These are phyloP conservation scores for Sophora flavescens DNA, from an alignment of 306 rosid species.

Conservation along the genomic window DNA sequence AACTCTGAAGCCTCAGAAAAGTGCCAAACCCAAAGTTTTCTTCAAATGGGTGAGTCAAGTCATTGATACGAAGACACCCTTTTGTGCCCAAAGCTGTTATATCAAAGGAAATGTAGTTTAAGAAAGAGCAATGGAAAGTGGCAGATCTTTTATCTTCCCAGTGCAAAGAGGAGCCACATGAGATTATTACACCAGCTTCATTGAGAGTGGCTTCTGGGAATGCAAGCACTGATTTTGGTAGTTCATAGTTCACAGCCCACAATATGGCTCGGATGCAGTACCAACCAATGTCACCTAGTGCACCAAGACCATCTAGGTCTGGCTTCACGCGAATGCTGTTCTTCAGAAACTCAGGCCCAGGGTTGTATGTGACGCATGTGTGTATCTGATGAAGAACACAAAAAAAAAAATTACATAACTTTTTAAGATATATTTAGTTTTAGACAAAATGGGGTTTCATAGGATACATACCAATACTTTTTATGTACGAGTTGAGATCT, in stretches of 20 bases:
- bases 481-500: too few relatives aligned
- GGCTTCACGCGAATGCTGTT: conserved; percentile 46
- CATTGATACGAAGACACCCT: conserved; percentile 46
- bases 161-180: conserved; percentile 53
- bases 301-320: conserved; percentile 58
- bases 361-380: conserved; percentile 49
- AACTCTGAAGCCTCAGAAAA: conserved; percentile 44
- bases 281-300: conserved; percentile 59
- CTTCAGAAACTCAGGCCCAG: conserved; percentile 46
- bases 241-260: conserved; percentile 48
- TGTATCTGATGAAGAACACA: conserved; percentile 45
- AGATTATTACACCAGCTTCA: conserved; percentile 49
- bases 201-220: conserved; percentile 42
- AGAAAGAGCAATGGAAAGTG: conserved; percentile 50
- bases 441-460: too few relatives aligned
- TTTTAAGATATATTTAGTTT: background rate
- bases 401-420: background rate
- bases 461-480: too few relatives aligned
- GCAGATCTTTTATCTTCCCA: conserved; percentile 55
- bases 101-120: conserved; percentile 41
- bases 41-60: conserved; percentile 46
- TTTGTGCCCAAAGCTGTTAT: conserved; percentile 48
- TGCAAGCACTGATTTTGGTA: conserved; percentile 53
- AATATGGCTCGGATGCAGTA: conserved; percentile 54
- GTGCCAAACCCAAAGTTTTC: conserved; percentile 42